Conservation (phyloP, 352 stramenopile species). For the Pythium vanterpoolii region DNA sequence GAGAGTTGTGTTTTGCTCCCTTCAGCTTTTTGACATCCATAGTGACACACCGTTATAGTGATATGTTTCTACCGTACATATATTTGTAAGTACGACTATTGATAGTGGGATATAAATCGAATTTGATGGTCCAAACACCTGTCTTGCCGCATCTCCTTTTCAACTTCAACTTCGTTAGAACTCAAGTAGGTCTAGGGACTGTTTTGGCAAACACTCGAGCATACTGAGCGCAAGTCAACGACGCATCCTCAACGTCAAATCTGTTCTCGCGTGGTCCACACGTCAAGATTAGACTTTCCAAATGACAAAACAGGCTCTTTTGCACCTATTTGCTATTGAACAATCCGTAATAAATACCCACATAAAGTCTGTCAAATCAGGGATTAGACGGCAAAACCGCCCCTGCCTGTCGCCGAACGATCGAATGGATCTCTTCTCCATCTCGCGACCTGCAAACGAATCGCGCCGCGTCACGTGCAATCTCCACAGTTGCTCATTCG, state of each 20-base stretch:
- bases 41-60: not conserved
- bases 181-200: not conserved
- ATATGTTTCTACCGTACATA: not conserved
- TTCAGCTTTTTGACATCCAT: constrained; percentile 1
- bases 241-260: not conserved
- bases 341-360: not conserved
- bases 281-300: not conserved
- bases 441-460: not conserved
- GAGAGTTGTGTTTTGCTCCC: too few species aligned
- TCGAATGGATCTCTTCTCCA: not conserved
- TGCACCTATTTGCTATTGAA: not conserved
- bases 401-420: not conserved
- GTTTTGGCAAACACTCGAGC: not conserved
- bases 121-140: not conserved
- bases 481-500: constrained; percentile 3
- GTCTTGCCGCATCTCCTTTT: not conserved
- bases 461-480: not conserved
- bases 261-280: constrained; percentile 16
- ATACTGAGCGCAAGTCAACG: constrained; percentile 7
- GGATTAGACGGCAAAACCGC: constrained; percentile 16
- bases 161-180: constrained; percentile 1
- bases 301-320: not conserved
- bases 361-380: not conserved
- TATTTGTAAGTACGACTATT: not conserved
- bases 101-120: not conserved